Percentiles rank a stretch among this genome's conserved stretches.
Conservation (phyloP, 352 stramenopile genomes). For the Phytophthora tubulina region DNA sequence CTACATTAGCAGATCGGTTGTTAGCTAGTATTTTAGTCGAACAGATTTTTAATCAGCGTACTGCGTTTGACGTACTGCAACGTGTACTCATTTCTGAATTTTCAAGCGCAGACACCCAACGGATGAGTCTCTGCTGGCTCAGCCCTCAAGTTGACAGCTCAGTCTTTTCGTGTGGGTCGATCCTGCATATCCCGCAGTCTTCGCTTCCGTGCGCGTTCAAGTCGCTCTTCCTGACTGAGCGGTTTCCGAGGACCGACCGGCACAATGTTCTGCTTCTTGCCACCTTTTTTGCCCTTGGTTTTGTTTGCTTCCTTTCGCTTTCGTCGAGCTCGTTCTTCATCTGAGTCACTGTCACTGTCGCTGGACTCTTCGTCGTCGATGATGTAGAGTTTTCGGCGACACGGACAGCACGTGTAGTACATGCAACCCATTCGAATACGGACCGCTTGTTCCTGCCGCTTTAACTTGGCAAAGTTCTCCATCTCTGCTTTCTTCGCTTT, state of each 20-base stretch:
- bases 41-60: too few relatives aligned
- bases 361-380: slow-evolving; percentile 55
- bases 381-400: slow-evolving; percentile 63
- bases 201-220: slow-evolving; percentile 71
- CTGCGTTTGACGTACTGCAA: too few relatives aligned
- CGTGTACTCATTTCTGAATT: background rate
- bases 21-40: too few relatives aligned
- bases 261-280: slow-evolving; percentile 65
- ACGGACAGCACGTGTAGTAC: slow-evolving; percentile 75
- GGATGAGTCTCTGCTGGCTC: too few relatives aligned
- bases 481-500: slow-evolving; percentile 43
- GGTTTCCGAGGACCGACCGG: slow-evolving; percentile 64
- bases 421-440: slow-evolving; percentile 76
- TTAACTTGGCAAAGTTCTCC: slow-evolving; percentile 46
- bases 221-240: slow-evolving; percentile 72
- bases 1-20: too few relatives aligned
- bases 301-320: slow-evolving; percentile 18
- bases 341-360: slow-evolving; percentile 48
- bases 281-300: slow-evolving; percentile 29
- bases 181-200: slow-evolving; percentile 77
- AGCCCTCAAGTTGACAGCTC: slow-evolving; percentile 6
- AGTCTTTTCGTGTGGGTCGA: slow-evolving; percentile 67
- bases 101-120: background rate
- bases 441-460: slow-evolving; percentile 64
- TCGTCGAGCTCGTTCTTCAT: slow-evolving; percentile 38